phyloP scores from a whole-genome alignment of 352 stramenopile species.

The Phytophthora capsici region DNA sequence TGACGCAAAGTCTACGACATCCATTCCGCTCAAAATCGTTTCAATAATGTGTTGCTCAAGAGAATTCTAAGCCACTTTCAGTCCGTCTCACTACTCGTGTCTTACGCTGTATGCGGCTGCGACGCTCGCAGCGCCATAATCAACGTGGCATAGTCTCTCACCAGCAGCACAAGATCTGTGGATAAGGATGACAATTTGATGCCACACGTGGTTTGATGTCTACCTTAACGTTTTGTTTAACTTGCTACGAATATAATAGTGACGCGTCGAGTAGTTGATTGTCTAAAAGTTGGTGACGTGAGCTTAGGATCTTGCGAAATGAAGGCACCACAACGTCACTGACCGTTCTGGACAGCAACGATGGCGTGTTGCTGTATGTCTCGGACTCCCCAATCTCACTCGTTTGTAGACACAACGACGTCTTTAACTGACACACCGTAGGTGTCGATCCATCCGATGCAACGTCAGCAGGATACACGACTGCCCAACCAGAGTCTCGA shows the following conservation, averaged over 20 bases:
- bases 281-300: slow-evolving; percentile 5
- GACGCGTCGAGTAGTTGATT: slow-evolving; percentile 2
- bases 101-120: slow-evolving; percentile 13
- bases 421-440: background rate
- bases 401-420: slow-evolving; percentile 1
- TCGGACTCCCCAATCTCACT: background rate
- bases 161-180: background rate
- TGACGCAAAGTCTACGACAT: slow-evolving; percentile 10
- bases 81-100: background rate
- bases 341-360: background rate
- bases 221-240: background rate
- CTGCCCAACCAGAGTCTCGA: slow-evolving; percentile 3
- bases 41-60: slow-evolving; percentile 18
- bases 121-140: slow-evolving; percentile 21
- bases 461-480: background rate
- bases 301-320: slow-evolving; percentile 1
- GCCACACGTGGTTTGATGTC: background rate
- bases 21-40: slow-evolving; percentile 7
- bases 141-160: background rate
- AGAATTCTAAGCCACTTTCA: background rate
- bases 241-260: background rate
- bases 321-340: background rate
- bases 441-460: background rate
- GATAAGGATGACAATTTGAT: background rate
- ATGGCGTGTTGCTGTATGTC: background rate